These are phyloP conservation scores for Aspergillus avenaceus DNA, from an alignment of 495 filamentous ascomycete species.

Conservation along the genomic window DNA sequence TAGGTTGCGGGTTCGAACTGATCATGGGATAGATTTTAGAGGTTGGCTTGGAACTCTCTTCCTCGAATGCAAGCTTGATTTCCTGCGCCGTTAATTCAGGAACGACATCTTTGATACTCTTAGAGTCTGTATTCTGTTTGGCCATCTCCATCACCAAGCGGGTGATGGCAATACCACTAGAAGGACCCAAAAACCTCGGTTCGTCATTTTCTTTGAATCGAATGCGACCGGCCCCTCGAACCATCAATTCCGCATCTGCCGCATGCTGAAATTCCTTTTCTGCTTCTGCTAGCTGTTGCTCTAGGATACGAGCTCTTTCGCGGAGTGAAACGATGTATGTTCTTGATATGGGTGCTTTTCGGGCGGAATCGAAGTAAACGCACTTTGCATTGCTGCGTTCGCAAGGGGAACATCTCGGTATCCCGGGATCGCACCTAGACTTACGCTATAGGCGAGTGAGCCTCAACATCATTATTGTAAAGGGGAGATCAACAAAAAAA, in stretches of 20 bases:
- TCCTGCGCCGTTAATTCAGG: conserved; percentile 59
- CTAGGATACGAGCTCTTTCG: conserved; percentile 71
- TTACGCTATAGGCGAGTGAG: conserved; percentile 59
- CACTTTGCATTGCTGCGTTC: conserved; percentile 83
- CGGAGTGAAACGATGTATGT: conserved; percentile 86
- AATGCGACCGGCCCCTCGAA: conserved; percentile 77
- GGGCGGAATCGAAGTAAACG: conserved; percentile 88
- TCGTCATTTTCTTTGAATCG: conserved; percentile 77
- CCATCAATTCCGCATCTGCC: conserved; percentile 71
- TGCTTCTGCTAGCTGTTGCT: conserved; percentile 62
- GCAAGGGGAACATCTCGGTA: conserved; percentile 89
- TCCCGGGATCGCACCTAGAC: conserved; percentile 85
- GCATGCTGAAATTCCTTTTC: conserved; percentile 64
- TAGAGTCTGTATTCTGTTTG: conserved; percentile 78
- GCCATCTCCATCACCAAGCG: conserved; percentile 92
- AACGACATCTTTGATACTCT: conserved; percentile 84
- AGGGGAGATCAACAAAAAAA: conserved; percentile 3
- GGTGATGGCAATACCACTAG: conserved; percentile 91
- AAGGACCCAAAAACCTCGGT: conserved; percentile 82
- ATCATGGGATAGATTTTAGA: conserved; percentile 74
- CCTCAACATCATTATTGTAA: not conserved
- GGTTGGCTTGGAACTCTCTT: conserved; percentile 57
- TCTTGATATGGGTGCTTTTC: conserved; percentile 70
- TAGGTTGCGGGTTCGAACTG: conserved; percentile 65
- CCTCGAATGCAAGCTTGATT: conserved; percentile 52